Conservation (phyloP, 2,329 filamentous ascomycete species). For the Fusarium sp. region DNA sequence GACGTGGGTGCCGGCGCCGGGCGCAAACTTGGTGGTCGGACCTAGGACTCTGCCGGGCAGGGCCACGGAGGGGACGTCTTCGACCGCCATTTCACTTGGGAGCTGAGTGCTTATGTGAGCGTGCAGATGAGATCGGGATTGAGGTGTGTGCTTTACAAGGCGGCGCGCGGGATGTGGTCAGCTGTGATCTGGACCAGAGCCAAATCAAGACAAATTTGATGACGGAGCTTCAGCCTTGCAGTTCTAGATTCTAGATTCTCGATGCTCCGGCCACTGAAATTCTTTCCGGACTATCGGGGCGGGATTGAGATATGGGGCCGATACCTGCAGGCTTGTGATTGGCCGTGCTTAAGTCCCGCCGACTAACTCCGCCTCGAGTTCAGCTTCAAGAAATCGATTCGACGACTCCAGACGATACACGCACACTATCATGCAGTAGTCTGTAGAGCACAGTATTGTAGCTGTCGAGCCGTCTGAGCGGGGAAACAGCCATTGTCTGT, state of each 20-base stretch:
- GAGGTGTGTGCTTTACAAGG: slow-evolving; percentile 18
- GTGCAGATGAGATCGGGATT: slow-evolving; percentile 9
- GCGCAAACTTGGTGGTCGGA: slow-evolving; percentile 70
- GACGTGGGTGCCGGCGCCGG: slow-evolving; percentile 87
- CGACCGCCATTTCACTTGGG: slow-evolving; percentile 44
- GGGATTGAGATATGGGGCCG: slow-evolving; percentile 32
- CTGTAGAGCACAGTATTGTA: slow-evolving; percentile 9
- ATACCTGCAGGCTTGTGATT: slow-evolving; percentile 23
- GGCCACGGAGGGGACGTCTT: slow-evolving; percentile 64
- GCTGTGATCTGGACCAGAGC: slow-evolving; percentile 4
- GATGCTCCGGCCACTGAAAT: slow-evolving; percentile 16
- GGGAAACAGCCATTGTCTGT: slow-evolving; percentile 10
- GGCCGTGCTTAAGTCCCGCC: slow-evolving; percentile 43
- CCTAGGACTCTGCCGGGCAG: slow-evolving; percentile 87
- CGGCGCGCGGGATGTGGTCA: slow-evolving; percentile 17
- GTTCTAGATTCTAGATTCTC: slow-evolving; percentile 8
- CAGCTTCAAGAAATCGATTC: slow-evolving; percentile 7
- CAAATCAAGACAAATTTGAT: slow-evolving; percentile 4
- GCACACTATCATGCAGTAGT: not conserved
- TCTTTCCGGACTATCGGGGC: slow-evolving; percentile 29
- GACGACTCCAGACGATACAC: slow-evolving; percentile 16
- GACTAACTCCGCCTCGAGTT: slow-evolving; percentile 40
- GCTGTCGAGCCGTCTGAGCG: slow-evolving; percentile 8
- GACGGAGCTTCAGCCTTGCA: slow-evolving; percentile 36
- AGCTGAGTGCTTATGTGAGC: slow-evolving; percentile 28